These are phyloP conservation scores for Colletotrichum sp. DNA, from an alignment of 2,329 filamentous ascomycete genomes.

Conservation along the genomic window DNA sequence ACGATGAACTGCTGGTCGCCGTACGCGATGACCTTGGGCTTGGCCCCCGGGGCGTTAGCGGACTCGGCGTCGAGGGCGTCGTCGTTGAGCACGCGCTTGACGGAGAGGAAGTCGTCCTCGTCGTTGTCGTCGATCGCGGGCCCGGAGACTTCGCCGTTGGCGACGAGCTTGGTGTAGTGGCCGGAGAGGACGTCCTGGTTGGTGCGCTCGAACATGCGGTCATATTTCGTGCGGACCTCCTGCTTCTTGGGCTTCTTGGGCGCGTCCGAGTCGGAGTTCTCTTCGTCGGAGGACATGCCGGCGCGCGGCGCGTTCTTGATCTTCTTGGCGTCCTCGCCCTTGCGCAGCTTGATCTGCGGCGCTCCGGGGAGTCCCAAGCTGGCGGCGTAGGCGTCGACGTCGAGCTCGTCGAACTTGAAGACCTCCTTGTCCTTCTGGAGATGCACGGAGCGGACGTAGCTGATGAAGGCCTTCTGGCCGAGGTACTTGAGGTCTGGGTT, in stretches of 20 bases:
- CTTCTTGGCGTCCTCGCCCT: conserved; percentile 85
- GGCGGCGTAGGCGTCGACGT: conserved; percentile 83
- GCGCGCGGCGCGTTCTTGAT: conserved; percentile 85
- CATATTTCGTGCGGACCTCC: conserved; percentile 89
- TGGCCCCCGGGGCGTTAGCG: conserved; percentile 37
- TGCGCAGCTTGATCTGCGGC: conserved; percentile 91
- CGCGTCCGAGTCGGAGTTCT: conserved; percentile 52
- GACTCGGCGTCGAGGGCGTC: conserved; percentile 64
- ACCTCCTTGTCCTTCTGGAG: conserved; percentile 91
- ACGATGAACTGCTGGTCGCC: conserved; percentile 79
- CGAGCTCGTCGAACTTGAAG: conserved; percentile 83
- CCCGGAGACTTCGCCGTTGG: conserved; percentile 57
- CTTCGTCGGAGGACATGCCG: conserved; percentile 66
- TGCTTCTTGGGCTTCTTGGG: conserved; percentile 66
- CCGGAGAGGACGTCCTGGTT: conserved; percentile 96
- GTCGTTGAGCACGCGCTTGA: conserved; percentile 85
- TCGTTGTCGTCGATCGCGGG: conserved; percentile 60
- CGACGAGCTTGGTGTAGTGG: conserved; percentile 89
- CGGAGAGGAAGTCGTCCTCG: conserved; percentile 82
- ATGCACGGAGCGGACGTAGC: conserved; percentile 84
- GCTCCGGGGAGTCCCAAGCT: conserved; percentile 90
- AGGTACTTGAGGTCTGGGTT: conserved; percentile 93
- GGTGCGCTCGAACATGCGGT: conserved; percentile 95
- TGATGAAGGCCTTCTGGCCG: conserved; percentile 94
- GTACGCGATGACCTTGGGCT: conserved; percentile 67